phyloP scores from a whole-genome alignment of 192 early-diverging fungal genomes.

The Podila clonocystis region DNA sequence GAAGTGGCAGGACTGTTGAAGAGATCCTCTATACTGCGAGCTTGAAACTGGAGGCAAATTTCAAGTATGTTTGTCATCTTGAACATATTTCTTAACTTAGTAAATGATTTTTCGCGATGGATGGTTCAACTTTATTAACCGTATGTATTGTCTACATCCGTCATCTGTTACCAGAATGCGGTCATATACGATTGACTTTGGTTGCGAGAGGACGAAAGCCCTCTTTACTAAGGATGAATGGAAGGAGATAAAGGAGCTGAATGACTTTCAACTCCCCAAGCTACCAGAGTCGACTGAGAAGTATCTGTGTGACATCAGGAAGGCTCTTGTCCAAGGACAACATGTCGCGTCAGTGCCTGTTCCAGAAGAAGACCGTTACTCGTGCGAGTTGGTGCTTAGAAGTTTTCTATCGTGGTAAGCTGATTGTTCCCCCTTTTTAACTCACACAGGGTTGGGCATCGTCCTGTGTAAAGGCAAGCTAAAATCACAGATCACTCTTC shows the following conservation, averaged over 20 bases:
- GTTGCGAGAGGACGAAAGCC: conserved; percentile 25
- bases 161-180: conserved; percentile 20
- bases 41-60: conserved; percentile 16
- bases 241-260: conserved; percentile 23
- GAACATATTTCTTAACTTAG: neutral
- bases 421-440: too few species aligned
- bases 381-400: conserved; percentile 34
- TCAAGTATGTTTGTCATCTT: conserved; percentile 15
- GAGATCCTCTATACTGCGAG: conserved; percentile 12
- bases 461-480: too few species aligned
- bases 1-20: conserved; percentile 30
- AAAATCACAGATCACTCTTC: neutral
- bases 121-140: neutral
- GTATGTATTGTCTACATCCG: neutral
- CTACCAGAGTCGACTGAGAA: conserved; percentile 12
- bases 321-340: conserved; percentile 24
- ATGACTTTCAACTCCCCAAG: conserved; percentile 28
- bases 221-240: conserved; percentile 33
- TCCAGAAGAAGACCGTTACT: conserved; percentile 30
- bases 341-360: conserved; percentile 37
- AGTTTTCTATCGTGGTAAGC: conserved; percentile 29
- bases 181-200: conserved; percentile 34
- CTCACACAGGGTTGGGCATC: too few species aligned
- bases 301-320: conserved; percentile 22
- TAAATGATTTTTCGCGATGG: too few species aligned